Evolutionary conservation across 1,284 basidiomycete species (phyloP).

Genomic region (Ustilago sp.): DNA sequence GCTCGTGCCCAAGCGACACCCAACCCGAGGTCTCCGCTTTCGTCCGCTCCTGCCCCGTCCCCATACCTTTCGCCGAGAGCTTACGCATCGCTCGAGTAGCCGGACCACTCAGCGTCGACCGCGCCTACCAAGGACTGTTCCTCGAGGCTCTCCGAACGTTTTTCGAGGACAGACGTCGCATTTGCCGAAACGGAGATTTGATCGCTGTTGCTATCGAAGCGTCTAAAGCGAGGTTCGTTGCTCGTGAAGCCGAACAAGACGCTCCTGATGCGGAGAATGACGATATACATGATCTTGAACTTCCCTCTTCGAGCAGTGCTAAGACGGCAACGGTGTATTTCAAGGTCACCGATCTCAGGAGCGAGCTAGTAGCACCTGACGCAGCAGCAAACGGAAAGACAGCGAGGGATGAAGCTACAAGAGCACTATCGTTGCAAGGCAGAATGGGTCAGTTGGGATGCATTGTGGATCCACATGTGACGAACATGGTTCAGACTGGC

Average conservation of each 20-base stretch:
- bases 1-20: conserved; percentile 18
- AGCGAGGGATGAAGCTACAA: conserved; percentile 28
- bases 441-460: conserved; percentile 81
- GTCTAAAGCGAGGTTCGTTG: conserved; percentile 67
- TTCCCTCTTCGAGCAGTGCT: conserved; percentile 25
- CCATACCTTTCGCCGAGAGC: conserved; percentile 63
- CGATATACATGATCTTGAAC: conserved; percentile 52
- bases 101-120: conserved; percentile 81
- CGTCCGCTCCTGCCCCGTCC: conserved; percentile 52
- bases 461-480: conserved; percentile 73
- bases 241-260: conserved; percentile 45
- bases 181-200: conserved; percentile 84
- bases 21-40: conserved; percentile 47
- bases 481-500: conserved; percentile 83
- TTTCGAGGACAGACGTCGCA: conserved; percentile 75
- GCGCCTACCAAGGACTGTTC: conserved; percentile 79
- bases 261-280: conserved; percentile 67
- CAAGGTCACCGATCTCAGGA: conserved; percentile 81
- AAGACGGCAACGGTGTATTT: conserved; percentile 77
- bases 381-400: conserved; percentile 57
- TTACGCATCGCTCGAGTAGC: conserved; percentile 86
- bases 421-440: conserved; percentile 43
- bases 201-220: conserved; percentile 79
- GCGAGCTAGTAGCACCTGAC: conserved; percentile 73
- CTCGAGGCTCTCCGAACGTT: conserved; percentile 78